Evolutionary conservation across 148 eudicot species (phyloP).

Genomic region (Rhododendron kiyosumense): DNA sequence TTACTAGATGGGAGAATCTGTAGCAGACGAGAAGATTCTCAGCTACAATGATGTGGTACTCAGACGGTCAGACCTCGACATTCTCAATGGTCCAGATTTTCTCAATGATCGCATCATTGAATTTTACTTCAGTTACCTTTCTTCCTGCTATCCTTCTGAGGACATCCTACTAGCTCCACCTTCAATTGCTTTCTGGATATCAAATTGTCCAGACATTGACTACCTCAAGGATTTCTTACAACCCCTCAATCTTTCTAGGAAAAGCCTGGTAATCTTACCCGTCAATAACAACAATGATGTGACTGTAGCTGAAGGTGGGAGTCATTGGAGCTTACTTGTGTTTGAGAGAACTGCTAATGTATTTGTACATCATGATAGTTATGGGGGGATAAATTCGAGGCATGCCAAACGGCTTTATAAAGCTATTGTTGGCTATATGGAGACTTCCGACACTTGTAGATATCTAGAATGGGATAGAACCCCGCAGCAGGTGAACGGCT

Average conservation of each 20-base stretch:
- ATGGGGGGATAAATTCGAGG: conserved; percentile 26
- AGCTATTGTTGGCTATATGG: conserved; percentile 35
- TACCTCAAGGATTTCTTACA: conserved; percentile 47
- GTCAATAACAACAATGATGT: conserved; percentile 68
- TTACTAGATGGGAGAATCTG: conserved; percentile 32
- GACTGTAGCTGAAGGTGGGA: conserved; percentile 62
- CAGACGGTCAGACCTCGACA: conserved; percentile 69
- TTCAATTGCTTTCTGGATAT: conserved; percentile 77
- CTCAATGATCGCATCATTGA: conserved; percentile 87
- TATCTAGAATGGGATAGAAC: conserved; percentile 43
- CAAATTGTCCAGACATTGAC: conserved; percentile 58
- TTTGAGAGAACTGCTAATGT: conserved; percentile 41
- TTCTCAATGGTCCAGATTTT: conserved; percentile 62
- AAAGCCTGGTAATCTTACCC: conserved; percentile 56
- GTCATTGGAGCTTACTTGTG: conserved; percentile 85
- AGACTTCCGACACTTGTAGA: conserved; percentile 7
- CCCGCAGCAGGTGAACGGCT: conserved; percentile 69
- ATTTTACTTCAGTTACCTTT: conserved; percentile 70
- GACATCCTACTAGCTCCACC: conserved; percentile 67
- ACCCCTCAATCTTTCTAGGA: conserved; percentile 55
- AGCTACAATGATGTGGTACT: conserved; percentile 86
- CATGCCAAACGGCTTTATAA: conserved; percentile 48
- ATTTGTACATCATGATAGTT: conserved; percentile 86
- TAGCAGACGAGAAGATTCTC: conserved; percentile 61
- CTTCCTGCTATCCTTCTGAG: conserved; percentile 48